Evolutionary conservation across 352 stramenopile genomes (phyloP).

Genomic region (Hyaloperonospora brassicae): DNA sequence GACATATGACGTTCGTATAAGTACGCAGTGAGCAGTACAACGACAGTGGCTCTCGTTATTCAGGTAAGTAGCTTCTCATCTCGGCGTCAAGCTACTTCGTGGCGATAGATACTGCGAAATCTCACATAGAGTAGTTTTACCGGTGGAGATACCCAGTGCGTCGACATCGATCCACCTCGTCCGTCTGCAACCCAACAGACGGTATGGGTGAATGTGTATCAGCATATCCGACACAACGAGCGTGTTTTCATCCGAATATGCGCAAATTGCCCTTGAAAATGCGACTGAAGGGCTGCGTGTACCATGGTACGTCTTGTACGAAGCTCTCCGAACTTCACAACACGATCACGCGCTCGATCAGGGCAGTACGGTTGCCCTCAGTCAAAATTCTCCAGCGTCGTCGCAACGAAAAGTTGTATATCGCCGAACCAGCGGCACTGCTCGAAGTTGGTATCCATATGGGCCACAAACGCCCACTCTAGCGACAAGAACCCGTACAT

Average conservation of each 20-base stretch:
- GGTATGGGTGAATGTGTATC: too few relatives aligned
- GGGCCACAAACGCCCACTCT: slow-evolving; percentile 78
- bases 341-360: slow-evolving; percentile 36
- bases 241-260: slow-evolving; percentile 13
- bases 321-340: slow-evolving; percentile 22
- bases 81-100: too few relatives aligned
- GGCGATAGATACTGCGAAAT: too few relatives aligned
- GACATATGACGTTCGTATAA: too few relatives aligned
- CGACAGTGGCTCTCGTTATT: too few relatives aligned
- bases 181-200: too few relatives aligned
- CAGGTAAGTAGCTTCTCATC: too few relatives aligned
- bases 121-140: too few relatives aligned
- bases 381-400: slow-evolving; percentile 33
- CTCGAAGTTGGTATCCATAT: slow-evolving; percentile 75
- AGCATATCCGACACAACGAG: too few relatives aligned
- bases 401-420: slow-evolving; percentile 43
- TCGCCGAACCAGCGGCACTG: slow-evolving; percentile 46
- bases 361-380: slow-evolving; percentile 30
- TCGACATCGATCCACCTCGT: too few relatives aligned
- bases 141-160: too few relatives aligned
- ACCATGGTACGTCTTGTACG: slow-evolving; percentile 35
- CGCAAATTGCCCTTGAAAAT: slow-evolving; percentile 17
- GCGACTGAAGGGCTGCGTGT: slow-evolving; percentile 8
- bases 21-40: too few relatives aligned
- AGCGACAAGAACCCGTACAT: slow-evolving; percentile 78